A percentile compares a stretch with the other conserved stretches of the same genome.
Evolutionary conservation across 1,139 yeast species (phyloP).

Genomic region (Scheffersomyces illinoinensis): DNA sequence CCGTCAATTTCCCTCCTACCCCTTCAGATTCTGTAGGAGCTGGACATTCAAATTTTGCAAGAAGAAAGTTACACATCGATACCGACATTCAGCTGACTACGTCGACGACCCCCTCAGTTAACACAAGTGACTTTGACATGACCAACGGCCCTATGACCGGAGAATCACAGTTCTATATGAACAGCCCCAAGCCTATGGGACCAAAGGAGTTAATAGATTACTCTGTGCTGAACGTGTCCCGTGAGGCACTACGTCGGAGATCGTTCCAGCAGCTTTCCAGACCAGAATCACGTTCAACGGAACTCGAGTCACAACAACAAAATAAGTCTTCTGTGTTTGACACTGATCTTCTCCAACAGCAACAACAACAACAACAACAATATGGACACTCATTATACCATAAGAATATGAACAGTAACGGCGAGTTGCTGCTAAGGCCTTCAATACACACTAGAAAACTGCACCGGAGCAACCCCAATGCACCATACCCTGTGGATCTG

Average conservation of each 20-base stretch:
- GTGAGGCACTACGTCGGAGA: conserved; percentile 2
- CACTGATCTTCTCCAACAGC: neutral
- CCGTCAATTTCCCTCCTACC: neutral
- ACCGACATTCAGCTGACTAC: neutral
- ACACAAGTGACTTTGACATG: neutral
- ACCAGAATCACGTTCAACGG: conserved; percentile 4
- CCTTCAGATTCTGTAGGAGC: neutral
- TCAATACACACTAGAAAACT: neutral
- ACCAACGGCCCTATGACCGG: conserved; percentile 4
- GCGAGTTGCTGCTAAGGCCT: neutral
- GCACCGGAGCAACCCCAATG: neutral
- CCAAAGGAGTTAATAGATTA: conserved; percentile 44
- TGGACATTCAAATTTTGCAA: neutral
- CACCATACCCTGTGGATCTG: neutral
- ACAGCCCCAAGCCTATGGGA: conserved; percentile 44
- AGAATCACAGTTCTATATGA: conserved; percentile 1
- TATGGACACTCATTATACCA: neutral
- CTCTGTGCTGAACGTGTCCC: neutral
- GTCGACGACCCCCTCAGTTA: neutral
- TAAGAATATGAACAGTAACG: neutral
- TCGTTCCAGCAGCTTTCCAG: conserved; percentile 14
- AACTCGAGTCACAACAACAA: neutral
- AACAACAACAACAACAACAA: neutral
- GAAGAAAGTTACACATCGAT: neutral
- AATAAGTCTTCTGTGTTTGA: neutral